Base-by-base conservation (phyloP, 257 asterid genomes). In the Ballota nigra region DNA sequence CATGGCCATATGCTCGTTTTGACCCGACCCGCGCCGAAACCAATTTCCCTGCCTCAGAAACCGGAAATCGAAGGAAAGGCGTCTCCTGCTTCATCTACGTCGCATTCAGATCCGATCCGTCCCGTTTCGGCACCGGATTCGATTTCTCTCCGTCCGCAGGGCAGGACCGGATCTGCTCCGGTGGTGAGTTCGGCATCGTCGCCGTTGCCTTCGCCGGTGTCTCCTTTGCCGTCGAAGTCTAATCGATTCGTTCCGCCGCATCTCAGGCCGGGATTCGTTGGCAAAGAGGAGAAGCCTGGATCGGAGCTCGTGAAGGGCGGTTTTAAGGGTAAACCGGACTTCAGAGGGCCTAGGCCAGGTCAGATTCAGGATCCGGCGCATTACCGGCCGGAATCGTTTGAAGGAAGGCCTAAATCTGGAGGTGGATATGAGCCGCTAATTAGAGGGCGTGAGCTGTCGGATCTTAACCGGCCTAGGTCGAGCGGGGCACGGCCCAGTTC, bases 1-100 rank as follows among this genome's bases (percentile, higher is more conserved):
- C 96, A 89, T 85, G 95, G 96, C 24, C 87, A 89, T 49, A 89
- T 89, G 96, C 92, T 89, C 66, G 96, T 89, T 34, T 70, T 89
- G 80, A 89, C 82, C 80, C 88, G 91, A 22, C 95, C 95, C 43
- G 64, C 89, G 2, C 86, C 92, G 18, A 88, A 84, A 45, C 87
- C 92, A 36, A 80, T 83, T 10, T 72, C 95, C 78, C 63, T 75
- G 28, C 82, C 81, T 0, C 73, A 71, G 64, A 81, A 67, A 16
- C 62, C 76, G 16, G 81, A 76, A 45, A 80, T 24, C 53, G 73
- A 56, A 58, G 79, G 65, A 5, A 73, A 73, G 72, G 23, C 47
- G 29, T 38, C 76, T 45, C 29, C 73, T 36, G 19, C 64, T 45
- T 22, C 81, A 22, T 47, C 83, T 45, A 0, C 79, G 47, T 20